A percentile compares a stretch with the other conserved stretches of the same genome.
Conservation (phyloP, 768 basidiomycete species). For the Macrolepiota dolichaula region DNA sequence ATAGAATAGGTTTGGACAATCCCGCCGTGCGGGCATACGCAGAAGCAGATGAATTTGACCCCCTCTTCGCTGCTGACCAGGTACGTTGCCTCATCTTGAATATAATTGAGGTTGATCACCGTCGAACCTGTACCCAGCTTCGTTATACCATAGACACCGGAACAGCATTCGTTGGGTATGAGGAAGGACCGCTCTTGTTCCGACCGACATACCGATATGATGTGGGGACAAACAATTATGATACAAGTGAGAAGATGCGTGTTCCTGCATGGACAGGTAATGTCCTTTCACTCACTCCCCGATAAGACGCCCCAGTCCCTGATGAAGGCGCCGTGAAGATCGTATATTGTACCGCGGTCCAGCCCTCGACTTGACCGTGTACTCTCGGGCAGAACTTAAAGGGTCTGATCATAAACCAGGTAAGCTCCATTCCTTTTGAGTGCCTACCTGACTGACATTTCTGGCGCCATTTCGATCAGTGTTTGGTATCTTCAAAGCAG, state of each 20-base stretch:
- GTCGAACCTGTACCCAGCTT: constrained; percentile 44
- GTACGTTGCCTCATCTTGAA: constrained; percentile 36
- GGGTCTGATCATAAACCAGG: constrained; percentile 98
- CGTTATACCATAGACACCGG: constrained; percentile 65
- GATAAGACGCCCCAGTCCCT: constrained; percentile 10
- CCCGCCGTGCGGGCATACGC: constrained; percentile 71
- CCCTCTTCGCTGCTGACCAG: constrained; percentile 82
- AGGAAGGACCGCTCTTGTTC: constrained; percentile 90
- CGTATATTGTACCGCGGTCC: constrained; percentile 85
- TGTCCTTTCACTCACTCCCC: not conserved
- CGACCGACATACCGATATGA: constrained; percentile 94
- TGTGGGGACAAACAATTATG: constrained; percentile 79
- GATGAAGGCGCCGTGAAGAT: constrained; percentile 46
- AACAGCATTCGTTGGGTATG: constrained; percentile 78
- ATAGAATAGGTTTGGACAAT: constrained; percentile 87
- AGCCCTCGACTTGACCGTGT: constrained; percentile 69
- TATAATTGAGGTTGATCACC: not conserved
- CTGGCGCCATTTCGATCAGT: constrained; percentile 44
- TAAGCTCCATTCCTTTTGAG: constrained; percentile 23
- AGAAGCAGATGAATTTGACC: constrained; percentile 61
- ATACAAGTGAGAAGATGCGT: constrained; percentile 93
- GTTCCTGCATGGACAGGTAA: constrained; percentile 97
- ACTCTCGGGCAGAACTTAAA: constrained; percentile 79
- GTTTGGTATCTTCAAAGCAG: constrained; percentile 76
- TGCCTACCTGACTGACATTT: not conserved